These are phyloP conservation scores for Coemansia asiatica DNA, from an alignment of 192 early-diverging fungal species.

Conservation along the genomic window DNA sequence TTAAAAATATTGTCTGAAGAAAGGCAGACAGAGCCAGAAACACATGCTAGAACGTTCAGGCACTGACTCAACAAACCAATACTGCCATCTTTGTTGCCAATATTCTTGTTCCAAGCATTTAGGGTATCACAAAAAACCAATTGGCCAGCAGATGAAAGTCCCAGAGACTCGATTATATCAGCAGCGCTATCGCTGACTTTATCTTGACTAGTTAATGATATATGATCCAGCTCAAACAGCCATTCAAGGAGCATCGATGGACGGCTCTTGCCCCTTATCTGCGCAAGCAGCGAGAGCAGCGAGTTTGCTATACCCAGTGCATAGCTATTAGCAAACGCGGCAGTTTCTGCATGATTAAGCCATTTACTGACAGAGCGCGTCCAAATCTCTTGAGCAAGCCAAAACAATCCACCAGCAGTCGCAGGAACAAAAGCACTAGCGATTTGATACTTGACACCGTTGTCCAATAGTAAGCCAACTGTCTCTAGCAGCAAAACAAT, in stretches of 20 bases:
- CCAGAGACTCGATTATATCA: conserved; percentile 1
- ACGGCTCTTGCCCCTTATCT: neutral
- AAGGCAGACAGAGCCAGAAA: neutral
- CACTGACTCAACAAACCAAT: neutral
- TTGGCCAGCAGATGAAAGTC: conserved; percentile 8
- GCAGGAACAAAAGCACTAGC: neutral
- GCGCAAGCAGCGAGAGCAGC: conserved; percentile 7
- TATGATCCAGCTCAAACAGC: conserved; percentile 7
- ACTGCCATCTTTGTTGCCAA: neutral
- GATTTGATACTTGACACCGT: neutral
- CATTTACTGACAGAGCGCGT: neutral
- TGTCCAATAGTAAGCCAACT: neutral
- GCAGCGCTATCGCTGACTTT: neutral
- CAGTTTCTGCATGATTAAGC: neutral
- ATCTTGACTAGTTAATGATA: no score
- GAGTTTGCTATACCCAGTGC: conserved; percentile 3
- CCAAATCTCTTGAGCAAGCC: conserved; percentile 7
- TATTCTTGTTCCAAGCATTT: conserved; percentile 1
- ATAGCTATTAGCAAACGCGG: no score
- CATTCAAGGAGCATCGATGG: conserved; percentile 9
- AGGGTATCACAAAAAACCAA: conserved; percentile 21
- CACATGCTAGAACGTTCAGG: conserved; percentile 5
- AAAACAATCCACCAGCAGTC: neutral
- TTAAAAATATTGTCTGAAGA: neutral
- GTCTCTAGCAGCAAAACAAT: neutral